Evolutionary conservation across 345 rosid genomes (phyloP).

Genomic region (Raphanus raphanistrum): DNA sequence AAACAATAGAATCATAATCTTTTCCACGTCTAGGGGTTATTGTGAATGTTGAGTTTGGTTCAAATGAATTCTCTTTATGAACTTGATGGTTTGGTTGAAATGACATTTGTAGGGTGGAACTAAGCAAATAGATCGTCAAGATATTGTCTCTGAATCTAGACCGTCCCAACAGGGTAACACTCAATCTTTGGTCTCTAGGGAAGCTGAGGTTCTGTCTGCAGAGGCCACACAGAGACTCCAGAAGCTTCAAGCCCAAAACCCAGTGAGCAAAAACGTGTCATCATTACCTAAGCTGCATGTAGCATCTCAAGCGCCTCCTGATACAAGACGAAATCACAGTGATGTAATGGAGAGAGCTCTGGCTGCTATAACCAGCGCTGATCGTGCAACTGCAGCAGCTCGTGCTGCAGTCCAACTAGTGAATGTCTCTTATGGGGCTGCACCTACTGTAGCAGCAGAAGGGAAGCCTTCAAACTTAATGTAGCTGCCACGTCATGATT

Average conservation of each 20-base stretch:
- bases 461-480: conserved; percentile 37
- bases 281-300: conserved; percentile 10
- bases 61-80: neutral
- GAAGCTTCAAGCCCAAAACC: conserved; percentile 38
- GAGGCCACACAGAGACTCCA: conserved; percentile 41
- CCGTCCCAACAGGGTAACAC: conserved; percentile 37
- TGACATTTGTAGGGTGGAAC: conserved; percentile 61
- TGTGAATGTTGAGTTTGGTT: conserved; percentile 6
- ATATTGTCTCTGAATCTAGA: conserved; percentile 43
- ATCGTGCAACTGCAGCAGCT: conserved; percentile 78
- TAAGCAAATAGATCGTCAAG: conserved; percentile 48
- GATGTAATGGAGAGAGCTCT: conserved; percentile 78
- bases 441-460: conserved; percentile 37
- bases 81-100: conserved; percentile 12
- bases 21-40: neutral
- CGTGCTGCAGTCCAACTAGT: conserved; percentile 85
- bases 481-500: conserved; percentile 6
- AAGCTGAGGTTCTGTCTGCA: conserved; percentile 35
- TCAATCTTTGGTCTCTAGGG: conserved; percentile 46
- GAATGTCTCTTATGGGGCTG: conserved; percentile 48
- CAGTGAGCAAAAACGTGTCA: conserved; percentile 28
- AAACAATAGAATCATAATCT: neutral
- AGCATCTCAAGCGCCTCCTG: conserved; percentile 21
- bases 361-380: conserved; percentile 82
- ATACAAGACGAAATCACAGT: conserved; percentile 27